phyloP scores from a whole-genome alignment of 192 early-diverging fungal genomes.

The Coemansia sp. region DNA sequence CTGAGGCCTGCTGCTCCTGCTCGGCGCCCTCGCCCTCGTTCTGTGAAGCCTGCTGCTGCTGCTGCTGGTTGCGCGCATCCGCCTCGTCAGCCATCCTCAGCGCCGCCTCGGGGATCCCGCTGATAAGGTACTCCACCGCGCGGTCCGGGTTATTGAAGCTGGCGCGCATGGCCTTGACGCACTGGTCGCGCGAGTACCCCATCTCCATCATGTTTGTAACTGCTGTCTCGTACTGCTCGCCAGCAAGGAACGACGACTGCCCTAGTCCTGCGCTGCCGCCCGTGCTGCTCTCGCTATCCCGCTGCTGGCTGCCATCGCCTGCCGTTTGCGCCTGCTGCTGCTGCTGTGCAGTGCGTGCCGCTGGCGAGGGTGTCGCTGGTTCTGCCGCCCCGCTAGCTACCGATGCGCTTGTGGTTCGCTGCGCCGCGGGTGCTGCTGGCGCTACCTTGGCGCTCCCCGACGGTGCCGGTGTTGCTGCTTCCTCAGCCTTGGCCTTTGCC shows the following conservation, averaged over 20 bases:
- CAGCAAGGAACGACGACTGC: slow-evolving; percentile 53
- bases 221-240: slow-evolving; percentile 76
- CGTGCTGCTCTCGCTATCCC: neutral
- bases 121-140: slow-evolving; percentile 94
- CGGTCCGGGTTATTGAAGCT: slow-evolving; percentile 97
- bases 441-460: slow-evolving; percentile 40
- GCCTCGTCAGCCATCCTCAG: slow-evolving; percentile 41
- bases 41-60: slow-evolving; percentile 18
- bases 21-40: slow-evolving; percentile 9
- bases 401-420: slow-evolving; percentile 31
- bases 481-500: slow-evolving; percentile 37
- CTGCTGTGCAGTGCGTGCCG: slow-evolving; percentile 41
- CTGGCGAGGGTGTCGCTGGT: slow-evolving; percentile 48
- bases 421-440: slow-evolving; percentile 44
- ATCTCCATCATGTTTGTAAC: slow-evolving; percentile 90
- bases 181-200: slow-evolving; percentile 89
- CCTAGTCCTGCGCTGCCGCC: slow-evolving; percentile 51
- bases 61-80: slow-evolving; percentile 21
- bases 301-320: neutral
- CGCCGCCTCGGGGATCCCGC: slow-evolving; percentile 56
- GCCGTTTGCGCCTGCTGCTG: neutral
- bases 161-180: slow-evolving; percentile 88
- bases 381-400: slow-evolving; percentile 39
- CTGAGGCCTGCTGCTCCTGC: slow-evolving; percentile 12
- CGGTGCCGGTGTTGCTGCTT: neutral